Evolutionary conservation across 768 basidiomycete genomes (phyloP), one percentile per base, ranked within the genome.

Genomic region (Termitomyces sp.): DNA sequence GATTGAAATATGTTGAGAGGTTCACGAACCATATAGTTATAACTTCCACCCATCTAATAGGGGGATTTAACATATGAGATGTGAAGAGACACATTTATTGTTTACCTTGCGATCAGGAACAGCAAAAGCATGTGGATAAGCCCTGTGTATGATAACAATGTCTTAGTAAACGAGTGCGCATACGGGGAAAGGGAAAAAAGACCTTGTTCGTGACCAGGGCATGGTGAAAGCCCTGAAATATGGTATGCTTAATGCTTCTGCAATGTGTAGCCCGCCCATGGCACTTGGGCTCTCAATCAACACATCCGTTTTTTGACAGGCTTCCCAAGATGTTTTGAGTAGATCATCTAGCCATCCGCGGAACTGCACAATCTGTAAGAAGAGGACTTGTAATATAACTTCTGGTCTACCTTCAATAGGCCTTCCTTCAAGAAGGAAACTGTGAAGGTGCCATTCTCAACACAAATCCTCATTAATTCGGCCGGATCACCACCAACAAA

Each of bases 291-390:
- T 93, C 72, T 99, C 96, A 42, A 99, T 76, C 38, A 99, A 79
- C 27, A 98, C 82, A 67, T 99, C 95, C 0, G 93, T 93, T 33
- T 84, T 87, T 72, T 96, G 94, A 66, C 97, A 98, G 0, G 94
- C 95, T 61, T 94, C 88, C 94, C 95, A 98, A 2, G 94, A 91
- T 0, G 94, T 94, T 69, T 86, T 88, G 43, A 99, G 81, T 7
- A 99, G 79, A 67, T 99, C 97, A 66, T 99, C 97, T 36, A 98
- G 75, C 96, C 96, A 98, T 10, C 94, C 94, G 50, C 97, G 89
- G 75, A 98, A 98, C 90, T 96, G 66, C 27, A 41, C 51, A 63
- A 59, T 27, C 29, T 50, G 45, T 51, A 49, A 52, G 27, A 23
- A 63, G 43, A 25, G 44, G 35, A 52, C 35, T 36, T 35, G 10